phyloP scores from a whole-genome alignment of 768 basidiomycete genomes.

The Suillus paluster region DNA sequence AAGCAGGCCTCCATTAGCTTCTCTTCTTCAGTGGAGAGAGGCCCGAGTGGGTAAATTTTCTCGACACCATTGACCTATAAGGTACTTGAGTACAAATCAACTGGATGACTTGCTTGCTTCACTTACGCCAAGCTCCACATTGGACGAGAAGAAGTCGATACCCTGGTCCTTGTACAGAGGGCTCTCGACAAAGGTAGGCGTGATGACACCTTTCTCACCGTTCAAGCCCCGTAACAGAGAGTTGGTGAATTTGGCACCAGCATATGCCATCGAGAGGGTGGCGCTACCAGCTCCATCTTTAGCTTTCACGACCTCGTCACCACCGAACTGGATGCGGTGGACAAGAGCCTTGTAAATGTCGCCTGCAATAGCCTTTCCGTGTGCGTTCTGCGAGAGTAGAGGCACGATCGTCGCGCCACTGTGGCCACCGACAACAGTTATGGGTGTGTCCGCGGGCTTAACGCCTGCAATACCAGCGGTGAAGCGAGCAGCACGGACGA shows the following conservation, averaged over 20 bases:
- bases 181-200: constrained; percentile 89
- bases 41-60: constrained; percentile 87
- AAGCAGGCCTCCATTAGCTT: constrained; percentile 84
- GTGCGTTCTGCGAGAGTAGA: constrained; percentile 79
- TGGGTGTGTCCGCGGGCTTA: constrained; percentile 65
- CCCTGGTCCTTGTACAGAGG: constrained; percentile 84
- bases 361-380: constrained; percentile 75
- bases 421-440: constrained; percentile 96
- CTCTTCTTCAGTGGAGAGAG: constrained; percentile 81
- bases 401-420: constrained; percentile 97
- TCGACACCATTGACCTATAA: constrained; percentile 81
- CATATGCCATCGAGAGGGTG: constrained; percentile 80
- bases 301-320: constrained; percentile 98
- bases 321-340: constrained; percentile 95
- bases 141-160: constrained; percentile 93
- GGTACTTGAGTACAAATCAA: constrained; percentile 14
- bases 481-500: constrained; percentile 95
- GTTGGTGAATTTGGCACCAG: constrained; percentile 73
- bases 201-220: constrained; percentile 72
- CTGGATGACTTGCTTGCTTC: constrained; percentile 7
- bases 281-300: constrained; percentile 87
- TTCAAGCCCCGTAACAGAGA: constrained; percentile 61
- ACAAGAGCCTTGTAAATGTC: constrained; percentile 81
- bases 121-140: constrained; percentile 90
- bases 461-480: constrained; percentile 69